Evolutionary conservation across 345 rosid species (phyloP).

Genomic region (Eucalyptus tenuipes): DNA sequence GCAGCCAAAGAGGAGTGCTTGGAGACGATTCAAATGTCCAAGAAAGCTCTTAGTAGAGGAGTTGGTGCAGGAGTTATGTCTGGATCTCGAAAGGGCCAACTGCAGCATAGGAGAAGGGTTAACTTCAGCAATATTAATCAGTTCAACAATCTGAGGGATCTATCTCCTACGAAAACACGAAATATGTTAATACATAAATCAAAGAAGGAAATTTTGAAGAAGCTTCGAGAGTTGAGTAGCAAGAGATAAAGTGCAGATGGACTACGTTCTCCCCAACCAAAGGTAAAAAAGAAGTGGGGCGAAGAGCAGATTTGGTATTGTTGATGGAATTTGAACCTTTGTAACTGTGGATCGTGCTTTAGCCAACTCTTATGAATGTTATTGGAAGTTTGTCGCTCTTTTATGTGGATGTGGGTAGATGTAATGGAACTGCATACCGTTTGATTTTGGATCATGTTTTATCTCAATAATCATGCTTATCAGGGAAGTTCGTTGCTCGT

Average conservation of each 20-base stretch:
- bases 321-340: neutral
- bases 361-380: neutral
- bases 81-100: neutral
- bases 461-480: neutral
- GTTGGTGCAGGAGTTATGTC: neutral
- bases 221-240: slow-evolving; percentile 4
- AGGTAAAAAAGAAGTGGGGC: neutral
- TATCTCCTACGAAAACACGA: slow-evolving; percentile 1
- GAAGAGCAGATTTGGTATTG: neutral
- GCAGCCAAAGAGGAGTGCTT: neutral
- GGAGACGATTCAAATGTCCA: neutral
- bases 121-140: neutral
- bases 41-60: neutral
- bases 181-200: slow-evolving; percentile 22
- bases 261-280: neutral
- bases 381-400: neutral
- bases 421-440: neutral
- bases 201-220: slow-evolving; percentile 9
- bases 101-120: neutral
- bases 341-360: neutral
- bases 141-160: neutral
- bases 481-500: neutral
- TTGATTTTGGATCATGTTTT: neutral
- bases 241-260: neutral
- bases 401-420: neutral